These are phyloP conservation scores for Kuraishia piskuri DNA, from an alignment of 805 yeast species.

Conservation along the genomic window DNA sequence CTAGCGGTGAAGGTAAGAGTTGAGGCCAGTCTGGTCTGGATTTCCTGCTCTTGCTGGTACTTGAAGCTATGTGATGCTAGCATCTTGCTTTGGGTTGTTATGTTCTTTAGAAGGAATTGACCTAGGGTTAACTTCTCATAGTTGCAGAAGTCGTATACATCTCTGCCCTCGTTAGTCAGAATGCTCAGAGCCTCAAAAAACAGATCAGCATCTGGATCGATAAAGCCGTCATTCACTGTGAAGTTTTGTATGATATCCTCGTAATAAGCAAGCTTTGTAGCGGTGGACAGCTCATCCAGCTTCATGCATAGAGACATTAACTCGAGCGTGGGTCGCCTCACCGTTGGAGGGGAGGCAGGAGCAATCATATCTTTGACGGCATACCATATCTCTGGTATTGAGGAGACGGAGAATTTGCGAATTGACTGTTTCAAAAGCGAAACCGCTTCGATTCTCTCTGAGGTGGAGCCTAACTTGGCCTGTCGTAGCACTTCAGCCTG, in stretches of 20 bases:
- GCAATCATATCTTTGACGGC: conserved; percentile 47
- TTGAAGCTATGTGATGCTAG: background rate
- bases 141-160: conserved; percentile 11
- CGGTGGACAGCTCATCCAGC: conserved; percentile 40
- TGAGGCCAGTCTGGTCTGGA: conserved; percentile 2
- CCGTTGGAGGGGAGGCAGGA: conserved; percentile 19
- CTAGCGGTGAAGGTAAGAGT: conserved; percentile 10
- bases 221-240: conserved; percentile 33
- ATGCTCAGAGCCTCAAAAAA: conserved; percentile 42
- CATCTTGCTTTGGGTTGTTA: background rate
- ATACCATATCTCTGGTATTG: conserved; percentile 73
- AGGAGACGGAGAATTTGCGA: conserved; percentile 41
- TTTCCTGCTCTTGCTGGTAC: background rate
- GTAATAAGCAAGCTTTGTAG: conserved; percentile 47
- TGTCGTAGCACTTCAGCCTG: conserved; percentile 12
- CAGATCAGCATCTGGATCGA: conserved; percentile 22
- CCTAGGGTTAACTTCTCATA: background rate
- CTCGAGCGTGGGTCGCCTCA: conserved; percentile 40
- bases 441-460: conserved; percentile 40
- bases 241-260: conserved; percentile 44
- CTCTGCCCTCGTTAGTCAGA: conserved; percentile 30
- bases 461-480: conserved; percentile 13
- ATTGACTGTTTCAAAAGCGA: conserved; percentile 40
- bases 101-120: background rate
- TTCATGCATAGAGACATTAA: conserved; percentile 49